Evolutionary conservation across 257 asterid genomes (phyloP).

Genomic region (Misopates orontium): DNA sequence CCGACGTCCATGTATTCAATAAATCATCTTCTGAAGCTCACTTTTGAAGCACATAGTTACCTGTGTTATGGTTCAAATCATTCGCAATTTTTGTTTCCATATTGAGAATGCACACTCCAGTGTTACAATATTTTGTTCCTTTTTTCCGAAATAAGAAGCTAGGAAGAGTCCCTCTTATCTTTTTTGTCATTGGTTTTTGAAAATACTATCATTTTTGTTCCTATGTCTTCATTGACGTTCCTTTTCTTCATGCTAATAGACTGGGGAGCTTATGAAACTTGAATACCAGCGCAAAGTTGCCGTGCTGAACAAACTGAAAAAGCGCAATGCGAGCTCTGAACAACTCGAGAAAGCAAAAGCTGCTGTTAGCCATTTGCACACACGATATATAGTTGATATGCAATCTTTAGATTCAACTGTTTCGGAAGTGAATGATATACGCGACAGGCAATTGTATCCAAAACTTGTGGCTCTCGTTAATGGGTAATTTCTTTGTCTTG

Average conservation of each 20-base stretch:
- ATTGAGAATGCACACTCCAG: not conserved
- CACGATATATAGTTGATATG: constrained; percentile 94
- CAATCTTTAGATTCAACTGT: constrained; percentile 95
- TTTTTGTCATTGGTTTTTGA: not conserved
- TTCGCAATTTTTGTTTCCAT: too few species aligned
- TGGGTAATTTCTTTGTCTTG: constrained; percentile 54
- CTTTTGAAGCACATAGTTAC: not conserved
- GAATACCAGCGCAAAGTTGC: constrained; percentile 86
- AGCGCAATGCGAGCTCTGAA: constrained; percentile 72
- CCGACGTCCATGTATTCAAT: not conserved
- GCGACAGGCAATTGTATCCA: constrained; percentile 92
- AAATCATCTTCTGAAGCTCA: not conserved
- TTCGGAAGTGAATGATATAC: constrained; percentile 83
- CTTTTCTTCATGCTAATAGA: constrained; percentile 42
- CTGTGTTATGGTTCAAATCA: too few species aligned
- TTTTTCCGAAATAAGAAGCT: not conserved
- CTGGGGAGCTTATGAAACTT: constrained; percentile 84
- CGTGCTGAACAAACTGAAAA: constrained; percentile 72
- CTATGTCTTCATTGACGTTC: not conserved
- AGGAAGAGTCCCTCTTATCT: not conserved
- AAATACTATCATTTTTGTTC: not conserved
- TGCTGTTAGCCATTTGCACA: constrained; percentile 93
- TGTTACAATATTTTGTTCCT: not conserved
- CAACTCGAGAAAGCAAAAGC: constrained; percentile 93
- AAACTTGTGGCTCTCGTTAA: constrained; percentile 76